These are phyloP conservation scores for Spirogloea muscicola DNA, from an alignment of 139 green algal species.

Conservation along the genomic window DNA sequence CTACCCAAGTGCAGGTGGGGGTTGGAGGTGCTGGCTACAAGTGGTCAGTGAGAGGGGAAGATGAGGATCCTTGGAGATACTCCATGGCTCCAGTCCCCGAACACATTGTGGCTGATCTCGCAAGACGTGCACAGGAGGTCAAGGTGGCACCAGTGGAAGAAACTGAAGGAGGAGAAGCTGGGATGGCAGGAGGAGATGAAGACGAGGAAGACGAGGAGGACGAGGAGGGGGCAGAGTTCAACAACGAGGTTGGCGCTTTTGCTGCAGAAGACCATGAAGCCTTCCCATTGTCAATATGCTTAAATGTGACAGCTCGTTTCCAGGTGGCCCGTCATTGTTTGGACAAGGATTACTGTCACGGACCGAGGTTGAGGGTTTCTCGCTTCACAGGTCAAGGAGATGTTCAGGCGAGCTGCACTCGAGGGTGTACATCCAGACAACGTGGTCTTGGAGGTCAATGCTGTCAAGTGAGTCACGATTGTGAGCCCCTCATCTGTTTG, in stretches of 20 bases:
- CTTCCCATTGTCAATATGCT: neutral
- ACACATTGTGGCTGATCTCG: neutral
- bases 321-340: too few relatives aligned
- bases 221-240: constrained; percentile 29
- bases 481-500: too few relatives aligned
- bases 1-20: constrained; percentile 21
- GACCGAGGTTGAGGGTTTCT: too few relatives aligned
- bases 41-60: constrained; percentile 6
- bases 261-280: too few relatives aligned
- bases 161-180: constrained; percentile 1
- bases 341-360: too few relatives aligned
- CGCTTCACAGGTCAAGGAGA: constrained; percentile 24
- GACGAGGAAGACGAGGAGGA: constrained; percentile 28
- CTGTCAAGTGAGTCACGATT: constrained; percentile 42
- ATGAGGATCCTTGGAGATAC: constrained; percentile 1
- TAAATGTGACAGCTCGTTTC: too few relatives aligned
- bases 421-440: constrained; percentile 8
- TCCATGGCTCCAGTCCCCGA: constrained; percentile 4
- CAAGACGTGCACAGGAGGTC: neutral
- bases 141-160: neutral
- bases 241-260: too few relatives aligned
- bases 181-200: constrained; percentile 2
- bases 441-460: constrained; percentile 31
- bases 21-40: neutral
- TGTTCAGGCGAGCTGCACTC: constrained; percentile 20